phyloP scores from a whole-genome alignment of 2,329 filamentous ascomycete genomes.

The Nigrospora oryzae region DNA sequence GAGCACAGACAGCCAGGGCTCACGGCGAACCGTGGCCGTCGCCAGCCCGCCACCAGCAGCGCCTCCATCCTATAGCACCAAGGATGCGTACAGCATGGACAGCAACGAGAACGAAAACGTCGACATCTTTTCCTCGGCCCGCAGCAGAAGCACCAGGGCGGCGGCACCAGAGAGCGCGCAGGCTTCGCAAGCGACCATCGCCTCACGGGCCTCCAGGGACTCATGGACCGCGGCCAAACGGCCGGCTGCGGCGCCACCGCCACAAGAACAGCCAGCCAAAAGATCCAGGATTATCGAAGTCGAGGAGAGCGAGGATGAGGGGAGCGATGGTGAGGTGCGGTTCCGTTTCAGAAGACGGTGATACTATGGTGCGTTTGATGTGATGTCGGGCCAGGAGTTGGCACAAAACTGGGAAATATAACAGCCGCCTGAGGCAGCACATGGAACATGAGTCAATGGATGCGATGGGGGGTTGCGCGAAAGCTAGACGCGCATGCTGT shows the following conservation, averaged over 20 bases:
- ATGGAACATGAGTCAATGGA: too few relatives aligned
- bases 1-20: too few relatives aligned
- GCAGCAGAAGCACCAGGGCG: slow-evolving; percentile 22
- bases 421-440: too few relatives aligned
- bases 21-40: too few relatives aligned
- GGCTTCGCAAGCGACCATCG: slow-evolving; percentile 9
- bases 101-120: slow-evolving; percentile 14
- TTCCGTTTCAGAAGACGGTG: slow-evolving; percentile 47
- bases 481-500: too few relatives aligned
- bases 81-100: background rate
- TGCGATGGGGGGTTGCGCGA: too few relatives aligned
- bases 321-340: slow-evolving; percentile 48
- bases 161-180: slow-evolving; percentile 16
- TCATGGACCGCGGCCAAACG: slow-evolving; percentile 19
- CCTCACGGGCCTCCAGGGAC: too few relatives aligned
- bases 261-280: slow-evolving; percentile 26
- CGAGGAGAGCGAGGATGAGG: slow-evolving; percentile 24
- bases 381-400: too few relatives aligned
- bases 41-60: too few relatives aligned
- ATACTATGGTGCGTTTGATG: slow-evolving; percentile 10
- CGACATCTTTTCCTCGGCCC: slow-evolving; percentile 10
- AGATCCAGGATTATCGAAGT: slow-evolving; percentile 17
- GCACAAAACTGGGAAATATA: too few relatives aligned
- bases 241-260: slow-evolving; percentile 21
- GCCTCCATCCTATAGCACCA: too few relatives aligned